Evolutionary conservation across 2,329 filamentous ascomycete species (phyloP), one percentile per base, ranked within the genome.

Genomic region (Elsinoe fawcettii): DNA sequence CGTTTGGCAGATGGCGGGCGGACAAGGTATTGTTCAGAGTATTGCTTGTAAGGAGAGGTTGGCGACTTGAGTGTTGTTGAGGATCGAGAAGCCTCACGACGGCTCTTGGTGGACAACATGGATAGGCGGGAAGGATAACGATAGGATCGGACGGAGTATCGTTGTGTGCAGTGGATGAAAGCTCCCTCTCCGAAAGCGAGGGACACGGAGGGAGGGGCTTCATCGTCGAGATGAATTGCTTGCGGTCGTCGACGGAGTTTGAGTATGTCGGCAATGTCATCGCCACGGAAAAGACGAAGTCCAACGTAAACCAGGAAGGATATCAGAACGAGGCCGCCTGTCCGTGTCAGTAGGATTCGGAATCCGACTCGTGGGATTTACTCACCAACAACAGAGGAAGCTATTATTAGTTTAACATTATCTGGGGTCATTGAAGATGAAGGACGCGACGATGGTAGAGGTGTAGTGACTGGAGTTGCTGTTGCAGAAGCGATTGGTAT

Each of bases 71-170:
- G 46, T 43, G 39, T 56, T 34, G 51, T 43, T 43, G 56, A 54
- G 36, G 12, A 58, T 23, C 18, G 44, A 55, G 14, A 46, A 34
- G 30, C 46, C 34, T 53, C 30, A 43, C 39, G 46, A 18, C 56
- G 49, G 51, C 39, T 58, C 51, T 47, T 57, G 36, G 44, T 60
- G 58, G 49, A 57, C 34, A 5, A 51, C 41, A 37, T 49, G 51
- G 39, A 49, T 25, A 22, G 47, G 30, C 27, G 59, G 47, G 16
- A 59, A 16, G 54, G 53, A 30, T 58, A 58, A 14, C 57, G 32
- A 3, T 56, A 56, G 3, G 60, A 61, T 23, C 56, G 25, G 16
- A 61, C 60, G 18, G 60, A 61, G 41, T 58, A 61, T n/a, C 60
- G 56, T 58, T 59, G 58, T 22, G 59, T 58, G n/a, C 36, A 55